Evolutionary conservation across 2,329 filamentous ascomycete species (phyloP), one percentile per base, ranked within the genome.

Genomic region (Neopestalotiopsis sp.): DNA sequence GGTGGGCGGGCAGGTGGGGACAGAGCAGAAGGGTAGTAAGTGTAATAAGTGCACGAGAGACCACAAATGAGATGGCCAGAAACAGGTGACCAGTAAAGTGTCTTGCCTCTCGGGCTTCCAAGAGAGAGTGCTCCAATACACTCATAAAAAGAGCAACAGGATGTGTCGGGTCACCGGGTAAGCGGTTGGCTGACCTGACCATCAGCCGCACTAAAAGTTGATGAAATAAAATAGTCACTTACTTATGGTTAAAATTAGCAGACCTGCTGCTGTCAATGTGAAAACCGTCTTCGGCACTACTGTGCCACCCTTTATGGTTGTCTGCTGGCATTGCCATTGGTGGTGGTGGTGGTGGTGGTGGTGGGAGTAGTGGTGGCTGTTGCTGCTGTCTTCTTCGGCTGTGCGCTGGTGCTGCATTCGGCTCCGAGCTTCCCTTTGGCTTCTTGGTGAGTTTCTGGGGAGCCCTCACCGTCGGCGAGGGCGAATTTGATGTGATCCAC

Each of bases 171-270:
- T 17, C 45, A 20, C n/a, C 45, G 45, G 45, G 45, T 20, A n/a
- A 20, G 17, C 45, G 45, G 45, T n/a, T 53, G 45, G 45, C n/a
- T 53, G 45, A 53, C 45, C 45, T 53, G 45, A 20, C 45, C 45
- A 53, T 53, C 45, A 53, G 45, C 45, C 45, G 45, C 45, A 20
- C 45, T 53, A 53, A 53, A n/a, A 53, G n/a, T 20, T 20, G n/a
- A 17, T 20, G 45, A 53, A 53, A 20, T n/a, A 53, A 53, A 20
- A 6, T 53, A 53, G 45, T 17, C 45, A 53, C 45, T 53, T 20
- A 53, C 45, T 53, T 53, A 53, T 53, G 45, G 45, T 53, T 53
- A 53, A 53, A 53, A 53, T 53, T 53, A 53, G 45, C 45, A 53
- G 45, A 53, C 45, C 45, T 53, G 45, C 45, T 53, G 45, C 45